These are phyloP conservation scores for Sesbania bispinosa DNA, from an alignment of 306 rosid species.

Conservation along the genomic window DNA sequence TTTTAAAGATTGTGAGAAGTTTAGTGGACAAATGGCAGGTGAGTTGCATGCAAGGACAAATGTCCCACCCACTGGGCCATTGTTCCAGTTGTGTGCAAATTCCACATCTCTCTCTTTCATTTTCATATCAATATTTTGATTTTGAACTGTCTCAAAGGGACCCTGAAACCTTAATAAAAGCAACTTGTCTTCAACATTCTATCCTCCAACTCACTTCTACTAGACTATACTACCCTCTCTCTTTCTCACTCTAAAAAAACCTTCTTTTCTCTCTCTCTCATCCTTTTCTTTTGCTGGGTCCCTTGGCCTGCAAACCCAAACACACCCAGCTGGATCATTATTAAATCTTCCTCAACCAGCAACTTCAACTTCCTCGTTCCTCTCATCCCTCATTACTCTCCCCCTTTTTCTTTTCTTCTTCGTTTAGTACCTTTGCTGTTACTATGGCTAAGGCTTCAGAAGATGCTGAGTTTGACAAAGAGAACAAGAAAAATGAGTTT, in stretches of 20 bases:
- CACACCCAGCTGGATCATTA: conserved; percentile 43
- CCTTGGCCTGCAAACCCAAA: conserved; percentile 39
- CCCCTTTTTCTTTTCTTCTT: neutral
- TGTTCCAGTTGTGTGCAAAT: conserved; percentile 43
- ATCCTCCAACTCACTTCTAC: conserved; percentile 13
- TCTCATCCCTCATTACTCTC: neutral
- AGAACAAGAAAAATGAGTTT: conserved; percentile 3
- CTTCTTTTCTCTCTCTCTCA: neutral
- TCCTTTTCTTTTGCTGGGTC: conserved; percentile 31
- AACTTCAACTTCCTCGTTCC: conserved; percentile 20
- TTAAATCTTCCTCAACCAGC: conserved; percentile 59
- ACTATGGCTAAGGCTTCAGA: conserved; percentile 39
- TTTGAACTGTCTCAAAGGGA: conserved; percentile 41
- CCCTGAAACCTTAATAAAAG: conserved; percentile 87
- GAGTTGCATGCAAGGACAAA: conserved; percentile 50
- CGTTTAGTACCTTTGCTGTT: too few relatives aligned
- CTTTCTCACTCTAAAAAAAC: neutral
- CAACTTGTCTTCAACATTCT: conserved; percentile 71
- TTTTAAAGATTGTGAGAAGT: conserved; percentile 11
- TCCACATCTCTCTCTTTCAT: neutral
- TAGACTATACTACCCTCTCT: neutral
- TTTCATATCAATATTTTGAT: conserved; percentile 13
- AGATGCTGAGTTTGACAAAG: conserved; percentile 35
- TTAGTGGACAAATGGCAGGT: conserved; percentile 42
- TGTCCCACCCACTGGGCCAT: conserved; percentile 58